These are phyloP conservation scores for Septoria petroselini DNA, from an alignment of 2,329 filamentous ascomycete species.

Conservation along the genomic window DNA sequence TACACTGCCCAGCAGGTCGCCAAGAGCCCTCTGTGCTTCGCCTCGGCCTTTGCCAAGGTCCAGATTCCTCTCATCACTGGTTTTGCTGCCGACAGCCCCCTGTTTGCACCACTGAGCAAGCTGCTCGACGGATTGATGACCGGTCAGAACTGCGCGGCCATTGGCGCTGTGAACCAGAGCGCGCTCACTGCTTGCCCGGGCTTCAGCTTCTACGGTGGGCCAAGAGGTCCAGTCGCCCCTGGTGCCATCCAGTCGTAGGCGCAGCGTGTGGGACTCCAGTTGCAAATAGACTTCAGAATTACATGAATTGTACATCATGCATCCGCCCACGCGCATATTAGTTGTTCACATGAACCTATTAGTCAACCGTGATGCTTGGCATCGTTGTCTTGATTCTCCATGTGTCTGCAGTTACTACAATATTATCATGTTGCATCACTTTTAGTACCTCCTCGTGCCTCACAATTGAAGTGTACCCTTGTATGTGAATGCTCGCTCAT, in stretches of 20 bases:
- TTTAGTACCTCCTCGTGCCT: no score
- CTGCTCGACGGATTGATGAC: conserved; percentile 16
- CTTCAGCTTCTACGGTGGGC: conserved; percentile 33
- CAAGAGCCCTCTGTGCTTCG: conserved; percentile 33
- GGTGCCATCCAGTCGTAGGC: conserved; percentile 28
- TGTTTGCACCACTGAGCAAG: conserved; percentile 17
- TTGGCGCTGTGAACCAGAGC: conserved; percentile 30
- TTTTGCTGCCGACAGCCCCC: conserved; percentile 4
- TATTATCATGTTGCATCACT: no score
- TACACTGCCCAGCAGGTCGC: conserved; percentile 40
- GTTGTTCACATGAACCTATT: no score
- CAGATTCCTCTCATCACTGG: conserved; percentile 28
- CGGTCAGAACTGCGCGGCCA: conserved; percentile 25
- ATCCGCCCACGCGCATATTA: no score
- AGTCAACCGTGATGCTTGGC: no score
- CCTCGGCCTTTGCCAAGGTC: conserved; percentile 25
- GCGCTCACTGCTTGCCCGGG: conserved; percentile 32
- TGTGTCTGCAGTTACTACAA: no score
- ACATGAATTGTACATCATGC: no score
- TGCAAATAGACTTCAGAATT: no score
- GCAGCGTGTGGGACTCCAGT: no score
- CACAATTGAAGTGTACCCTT: no score
- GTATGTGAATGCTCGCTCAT: no score
- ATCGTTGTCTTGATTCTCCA: no score
- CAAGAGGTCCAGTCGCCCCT: conserved; percentile 30